Conservation (phyloP, 2,329 filamentous ascomycete species). For the Parastagonospora avenae region DNA sequence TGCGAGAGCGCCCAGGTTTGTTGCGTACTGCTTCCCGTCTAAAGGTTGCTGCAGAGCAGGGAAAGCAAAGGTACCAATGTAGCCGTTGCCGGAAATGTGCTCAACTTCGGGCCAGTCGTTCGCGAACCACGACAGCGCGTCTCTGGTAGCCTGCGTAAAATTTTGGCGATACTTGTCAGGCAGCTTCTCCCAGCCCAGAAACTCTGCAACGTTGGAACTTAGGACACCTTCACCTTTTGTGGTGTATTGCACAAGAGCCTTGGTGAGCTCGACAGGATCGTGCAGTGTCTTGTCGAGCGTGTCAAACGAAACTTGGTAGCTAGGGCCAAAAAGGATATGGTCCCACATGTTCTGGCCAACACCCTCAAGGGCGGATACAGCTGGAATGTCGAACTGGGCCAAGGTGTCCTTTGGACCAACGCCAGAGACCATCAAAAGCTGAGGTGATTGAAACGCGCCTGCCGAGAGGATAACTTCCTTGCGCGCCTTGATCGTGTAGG, state of each 20-base stretch:
- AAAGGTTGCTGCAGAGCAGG: constrained; percentile 26
- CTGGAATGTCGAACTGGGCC: constrained; percentile 18
- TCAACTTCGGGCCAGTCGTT: constrained; percentile 35
- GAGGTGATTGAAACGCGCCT: constrained; percentile 51
- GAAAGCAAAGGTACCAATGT: constrained; percentile 23
- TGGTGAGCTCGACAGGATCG: constrained; percentile 15
- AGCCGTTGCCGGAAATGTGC: constrained; percentile 18
- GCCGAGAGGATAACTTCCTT: constrained; percentile 54
- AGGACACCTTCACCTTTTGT: background rate
- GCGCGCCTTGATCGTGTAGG: constrained; percentile 29
- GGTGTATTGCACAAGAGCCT: constrained; percentile 14
- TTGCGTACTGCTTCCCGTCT: constrained; percentile 38
- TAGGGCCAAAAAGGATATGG: constrained; percentile 26
- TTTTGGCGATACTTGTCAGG: constrained; percentile 7
- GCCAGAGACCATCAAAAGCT: constrained; percentile 47
- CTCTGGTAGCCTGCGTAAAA: constrained; percentile 9
- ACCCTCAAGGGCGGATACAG: constrained; percentile 24
- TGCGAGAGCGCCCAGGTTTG: constrained; percentile 36
- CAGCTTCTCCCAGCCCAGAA: constrained; percentile 32
- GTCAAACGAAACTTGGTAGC: constrained; percentile 22
- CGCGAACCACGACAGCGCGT: constrained; percentile 15
- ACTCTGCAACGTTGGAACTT: constrained; percentile 22
- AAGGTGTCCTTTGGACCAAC: constrained; percentile 35
- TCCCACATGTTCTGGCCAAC: constrained; percentile 36
- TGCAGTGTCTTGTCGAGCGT: constrained; percentile 12